Percentiles rank a stretch among this genome's conserved stretches.
These are phyloP conservation scores for Sphaerulina populicola DNA, from an alignment of 2,329 filamentous ascomycete species.

Conservation along the genomic window DNA sequence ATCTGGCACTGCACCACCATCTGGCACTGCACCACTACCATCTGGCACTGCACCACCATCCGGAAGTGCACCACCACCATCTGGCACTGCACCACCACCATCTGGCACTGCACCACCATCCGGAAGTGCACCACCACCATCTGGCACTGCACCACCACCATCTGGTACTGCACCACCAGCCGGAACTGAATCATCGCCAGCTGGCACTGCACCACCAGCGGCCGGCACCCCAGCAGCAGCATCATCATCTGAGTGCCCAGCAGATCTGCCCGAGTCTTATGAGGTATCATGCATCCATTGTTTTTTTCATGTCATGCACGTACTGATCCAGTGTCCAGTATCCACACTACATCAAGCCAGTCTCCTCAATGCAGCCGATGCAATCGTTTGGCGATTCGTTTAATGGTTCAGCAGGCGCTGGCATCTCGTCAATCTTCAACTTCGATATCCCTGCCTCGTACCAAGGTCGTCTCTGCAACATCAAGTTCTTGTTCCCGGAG, in stretches of 20 bases:
- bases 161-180: too few species aligned
- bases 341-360: conserved; percentile 56
- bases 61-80: neutral
- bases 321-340: conserved; percentile 28
- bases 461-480: conserved; percentile 49
- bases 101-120: neutral
- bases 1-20: neutral
- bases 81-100: conserved; percentile 6
- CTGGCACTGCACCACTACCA: too few species aligned
- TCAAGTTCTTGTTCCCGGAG: conserved; percentile 58
- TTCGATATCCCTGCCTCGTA: conserved; percentile 54
- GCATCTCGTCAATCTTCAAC: conserved; percentile 56
- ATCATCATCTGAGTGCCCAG: conserved; percentile 5
- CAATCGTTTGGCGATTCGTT: conserved; percentile 47
- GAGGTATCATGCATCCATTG: neutral
- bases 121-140: too few species aligned
- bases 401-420: conserved; percentile 49
- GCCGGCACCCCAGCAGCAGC: neutral
- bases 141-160: neutral
- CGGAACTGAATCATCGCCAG: neutral
- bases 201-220: neutral
- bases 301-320: neutral
- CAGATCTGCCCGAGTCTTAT: conserved; percentile 10
- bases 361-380: conserved; percentile 49
- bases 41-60: too few species aligned